Base-by-base conservation (phyloP, 1,284 basidiomycete genomes). In the Ustilago tritici region DNA sequence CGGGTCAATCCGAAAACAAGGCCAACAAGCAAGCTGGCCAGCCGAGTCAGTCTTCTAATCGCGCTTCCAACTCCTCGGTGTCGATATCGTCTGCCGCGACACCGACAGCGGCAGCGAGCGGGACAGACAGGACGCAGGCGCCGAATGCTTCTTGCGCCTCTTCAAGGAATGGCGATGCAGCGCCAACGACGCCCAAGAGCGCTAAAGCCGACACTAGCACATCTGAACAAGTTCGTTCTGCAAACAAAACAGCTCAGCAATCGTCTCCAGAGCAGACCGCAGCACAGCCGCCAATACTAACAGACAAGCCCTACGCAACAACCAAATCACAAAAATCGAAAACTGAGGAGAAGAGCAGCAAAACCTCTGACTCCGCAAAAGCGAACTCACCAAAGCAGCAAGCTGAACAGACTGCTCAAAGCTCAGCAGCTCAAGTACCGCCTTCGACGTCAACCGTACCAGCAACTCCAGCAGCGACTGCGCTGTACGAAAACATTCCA, bases 401-500 rank as follows among this genome's bases (percentile, higher is more conserved):
- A 40, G 17, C 43, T 7, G 36, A 40, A 1, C 53, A 64, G 28
- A 34, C 38, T 4, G 41, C 54, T 12, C 61, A 67, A 17, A 67
- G 9, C 19, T 57, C 50, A 41, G 40, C 47, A 10, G 56, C 67
- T 19, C 60, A 50, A 23, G 35, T 62, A 19, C 56, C 60, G 46
- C 54, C 66, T n/a, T 55, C 71, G 3, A 28, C 55, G 9, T 41
- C 53, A 1, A 52, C 61, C 4, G 35, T 47, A 9, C 17, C 40
- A 23, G 43, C 43, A 46, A 28, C 38, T 40, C 40, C 64, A 9
- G 49, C 57, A 9, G 49, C 49, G 10, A 28, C 36, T 15, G 28
- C 41, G 23, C 15, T 57, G 46, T 65, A 60, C 32, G 73, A 76
- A 4, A 64, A 76, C 31, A 61, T 70, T 9, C 73, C 73, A 3